Conservation (phyloP, 2,329 filamentous ascomycete species). For the Zelopaecilomyces penicillatus region DNA sequence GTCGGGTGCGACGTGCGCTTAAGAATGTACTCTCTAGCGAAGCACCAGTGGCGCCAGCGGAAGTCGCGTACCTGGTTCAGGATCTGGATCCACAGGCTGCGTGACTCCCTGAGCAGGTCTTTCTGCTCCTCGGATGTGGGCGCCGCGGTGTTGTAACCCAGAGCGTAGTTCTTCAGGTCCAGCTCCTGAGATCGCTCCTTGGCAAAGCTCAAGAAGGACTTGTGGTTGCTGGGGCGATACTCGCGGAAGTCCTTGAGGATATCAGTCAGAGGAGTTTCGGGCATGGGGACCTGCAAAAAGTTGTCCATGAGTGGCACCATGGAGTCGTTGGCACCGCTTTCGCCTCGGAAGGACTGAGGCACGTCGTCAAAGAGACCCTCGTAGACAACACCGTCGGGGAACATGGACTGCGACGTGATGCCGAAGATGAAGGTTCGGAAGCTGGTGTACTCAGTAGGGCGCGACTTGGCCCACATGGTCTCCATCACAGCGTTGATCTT, state of each 20-base stretch:
- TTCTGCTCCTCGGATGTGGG: constrained; percentile 19
- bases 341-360: constrained; percentile 77
- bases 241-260: constrained; percentile 83
- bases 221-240: constrained; percentile 83
- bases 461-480: constrained; percentile 84
- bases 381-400: constrained; percentile 84
- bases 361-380: constrained; percentile 66
- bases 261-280: constrained; percentile 75
- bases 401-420: constrained; percentile 90
- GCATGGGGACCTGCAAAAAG: constrained; percentile 79
- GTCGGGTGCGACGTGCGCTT: constrained; percentile 69
- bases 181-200: constrained; percentile 38
- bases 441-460: constrained; percentile 72
- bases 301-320: constrained; percentile 90
- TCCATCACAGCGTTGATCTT: constrained; percentile 78
- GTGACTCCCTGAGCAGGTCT: constrained; percentile 44
- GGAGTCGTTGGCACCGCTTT: constrained; percentile 88
- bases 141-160: constrained; percentile 23
- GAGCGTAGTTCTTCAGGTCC: constrained; percentile 51
- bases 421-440: constrained; percentile 98
- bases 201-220: constrained; percentile 73
- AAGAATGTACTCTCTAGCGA: constrained; percentile 76
- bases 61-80: constrained; percentile 74
- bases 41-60: constrained; percentile 79
- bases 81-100: constrained; percentile 53